phyloP scores from a whole-genome alignment of 2,329 filamentous ascomycete genomes.

The Paramyrothecium roridum region DNA sequence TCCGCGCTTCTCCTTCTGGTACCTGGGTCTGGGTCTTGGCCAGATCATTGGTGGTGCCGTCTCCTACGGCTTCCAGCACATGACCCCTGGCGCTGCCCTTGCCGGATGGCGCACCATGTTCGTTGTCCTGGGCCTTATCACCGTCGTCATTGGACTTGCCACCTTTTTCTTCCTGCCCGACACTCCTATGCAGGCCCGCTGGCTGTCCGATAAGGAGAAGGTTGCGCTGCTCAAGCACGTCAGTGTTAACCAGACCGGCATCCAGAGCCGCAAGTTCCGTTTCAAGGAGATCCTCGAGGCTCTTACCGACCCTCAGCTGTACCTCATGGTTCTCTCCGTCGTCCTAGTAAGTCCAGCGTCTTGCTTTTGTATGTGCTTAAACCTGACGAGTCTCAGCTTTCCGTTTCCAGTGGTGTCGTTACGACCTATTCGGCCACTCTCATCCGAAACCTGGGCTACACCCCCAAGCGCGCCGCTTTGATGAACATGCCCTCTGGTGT shows the following conservation, averaged over 20 bases:
- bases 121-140: slow-evolving; percentile 59
- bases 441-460: slow-evolving; percentile 45
- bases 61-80: slow-evolving; percentile 56
- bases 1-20: slow-evolving; percentile 59
- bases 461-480: slow-evolving; percentile 41
- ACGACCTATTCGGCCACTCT: slow-evolving; percentile 54
- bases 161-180: slow-evolving; percentile 31
- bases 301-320: slow-evolving; percentile 48
- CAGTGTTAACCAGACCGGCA: slow-evolving; percentile 55
- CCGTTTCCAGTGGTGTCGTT: slow-evolving; percentile 50
- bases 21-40: slow-evolving; percentile 55
- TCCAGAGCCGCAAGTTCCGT: slow-evolving; percentile 52
- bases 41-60: slow-evolving; percentile 65
- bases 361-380: not conserved
- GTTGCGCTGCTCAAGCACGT: slow-evolving; percentile 49
- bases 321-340: slow-evolving; percentile 44
- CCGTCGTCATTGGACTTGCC: slow-evolving; percentile 27
- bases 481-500: slow-evolving; percentile 53
- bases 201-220: slow-evolving; percentile 44
- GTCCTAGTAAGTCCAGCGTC: slow-evolving; percentile 34
- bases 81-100: slow-evolving; percentile 46
- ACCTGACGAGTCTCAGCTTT: slow-evolving; percentile 24
- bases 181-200: slow-evolving; percentile 44
- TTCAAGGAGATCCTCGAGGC: slow-evolving; percentile 49
- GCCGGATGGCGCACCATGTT: slow-evolving; percentile 71